Conservation (phyloP, 176 grass and related monocot species). For the Tillandsia leiboldiana region DNA sequence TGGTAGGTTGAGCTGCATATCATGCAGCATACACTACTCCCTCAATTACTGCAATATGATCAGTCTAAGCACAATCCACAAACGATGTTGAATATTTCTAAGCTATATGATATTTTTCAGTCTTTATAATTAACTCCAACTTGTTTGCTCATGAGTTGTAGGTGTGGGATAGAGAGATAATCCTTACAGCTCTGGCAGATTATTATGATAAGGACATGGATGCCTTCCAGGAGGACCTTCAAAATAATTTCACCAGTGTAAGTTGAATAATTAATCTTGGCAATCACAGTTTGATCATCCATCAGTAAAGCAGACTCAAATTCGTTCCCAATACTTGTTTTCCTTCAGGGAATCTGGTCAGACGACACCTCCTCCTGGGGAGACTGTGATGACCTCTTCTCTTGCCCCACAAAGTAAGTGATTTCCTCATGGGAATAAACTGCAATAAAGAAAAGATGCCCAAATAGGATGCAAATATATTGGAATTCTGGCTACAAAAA, state of each 20-base stretch:
- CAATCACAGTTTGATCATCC: no score
- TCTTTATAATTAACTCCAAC: not conserved
- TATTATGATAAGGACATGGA: conserved; percentile 54
- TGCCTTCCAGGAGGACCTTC: conserved; percentile 50
- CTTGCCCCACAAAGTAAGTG: conserved; percentile 61
- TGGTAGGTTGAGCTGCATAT: no score
- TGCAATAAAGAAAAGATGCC: no score
- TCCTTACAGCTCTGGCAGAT: conserved; percentile 50
- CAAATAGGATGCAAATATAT: not conserved
- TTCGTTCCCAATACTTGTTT: not conserved
- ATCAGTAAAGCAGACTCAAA: not conserved
- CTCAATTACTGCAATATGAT: no score
- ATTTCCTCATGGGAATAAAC: not conserved
- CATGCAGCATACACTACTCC: no score
- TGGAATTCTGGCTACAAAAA: not conserved
- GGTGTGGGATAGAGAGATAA: conserved; percentile 94
- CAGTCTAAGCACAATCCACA: no score
- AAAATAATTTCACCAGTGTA: conserved; percentile 52
- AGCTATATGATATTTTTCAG: no score
- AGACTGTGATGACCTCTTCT: conserved; percentile 51
- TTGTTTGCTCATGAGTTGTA: conserved; percentile 11
- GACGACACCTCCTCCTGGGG: conserved; percentile 52
- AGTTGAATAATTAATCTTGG: conserved; percentile 3
- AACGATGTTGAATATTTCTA: no score
- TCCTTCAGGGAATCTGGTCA: conserved; percentile 40